Percentiles rank a stretch among this genome's conserved stretches.
Evolutionary conservation across 331 rosid genomes (phyloP).

Genomic region (Malus hybrid): DNA sequence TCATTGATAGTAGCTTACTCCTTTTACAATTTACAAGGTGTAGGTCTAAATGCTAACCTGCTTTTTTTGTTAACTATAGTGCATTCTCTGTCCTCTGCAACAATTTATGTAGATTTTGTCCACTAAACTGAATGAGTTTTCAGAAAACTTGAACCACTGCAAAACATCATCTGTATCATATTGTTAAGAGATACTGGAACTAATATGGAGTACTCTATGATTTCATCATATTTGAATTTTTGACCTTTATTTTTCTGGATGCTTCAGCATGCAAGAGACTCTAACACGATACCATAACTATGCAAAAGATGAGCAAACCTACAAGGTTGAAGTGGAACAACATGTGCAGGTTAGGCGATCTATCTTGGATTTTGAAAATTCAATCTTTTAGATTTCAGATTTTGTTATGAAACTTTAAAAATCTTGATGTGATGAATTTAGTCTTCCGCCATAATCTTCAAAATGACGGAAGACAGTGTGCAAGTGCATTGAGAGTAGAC

Average conservation of each 20-base stretch:
- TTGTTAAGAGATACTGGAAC: neutral
- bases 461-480: too few species aligned
- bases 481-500: too few species aligned
- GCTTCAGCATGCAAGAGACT: constrained; percentile 33
- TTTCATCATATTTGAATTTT: neutral
- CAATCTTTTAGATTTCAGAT: neutral
- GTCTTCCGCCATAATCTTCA: too few species aligned
- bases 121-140: neutral
- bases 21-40: too few species aligned
- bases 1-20: neutral
- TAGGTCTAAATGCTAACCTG: too few species aligned
- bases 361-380: neutral
- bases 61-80: neutral
- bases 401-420: neutral
- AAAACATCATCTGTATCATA: too few species aligned
- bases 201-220: neutral
- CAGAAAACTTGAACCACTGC: neutral
- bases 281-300: constrained; percentile 25
- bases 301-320: constrained; percentile 11
- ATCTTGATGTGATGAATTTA: too few species aligned
- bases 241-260: constrained; percentile 1
- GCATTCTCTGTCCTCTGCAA: neutral
- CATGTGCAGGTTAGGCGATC: constrained; percentile 33
- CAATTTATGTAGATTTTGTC: neutral
- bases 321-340: constrained; percentile 19